Base-by-base conservation (phyloP, 768 basidiomycete genomes). In the Lactarius deliciosus region DNA sequence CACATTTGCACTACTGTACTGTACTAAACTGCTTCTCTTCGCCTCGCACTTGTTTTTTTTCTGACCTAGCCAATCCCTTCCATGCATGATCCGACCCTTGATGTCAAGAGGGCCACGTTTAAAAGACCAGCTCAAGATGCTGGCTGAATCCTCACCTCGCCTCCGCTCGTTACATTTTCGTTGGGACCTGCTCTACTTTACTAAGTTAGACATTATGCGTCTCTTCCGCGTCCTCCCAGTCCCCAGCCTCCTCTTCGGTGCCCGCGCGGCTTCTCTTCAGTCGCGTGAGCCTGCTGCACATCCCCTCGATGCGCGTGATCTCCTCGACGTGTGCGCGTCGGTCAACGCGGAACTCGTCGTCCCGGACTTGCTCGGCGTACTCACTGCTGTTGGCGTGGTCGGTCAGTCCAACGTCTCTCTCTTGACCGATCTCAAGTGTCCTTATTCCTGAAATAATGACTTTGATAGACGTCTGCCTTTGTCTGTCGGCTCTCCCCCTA, bases 321-420 rank as follows among this genome's bases (percentile, higher is more conserved):
- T 64, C 25, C 69, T 73, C 81, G 82, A 83, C 67, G 69, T 77
- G 30, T 84, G 82, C 68, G 81, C 76, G n/a, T 72, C 77, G 62
- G 71, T 82, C 45, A 68, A 78, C 53, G 73, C 66, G 1, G 68
- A 71, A 10, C 72, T 82, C 36, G 69, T 74, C 2, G 75, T 78
- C 6, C 74, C 72, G 54, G 54, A 69, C 22, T 34, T 68, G 20
- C 70, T 73, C n/a, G 73, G 74, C 5, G 71, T 69, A 32, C 18
- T 60, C 18, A 74, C 74, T 25, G 61, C 64, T 8, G 57, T 78
- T 30, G 81, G 82, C 9, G 45, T 5, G 1, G 6, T 74, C 15
- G 62, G 72, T 72, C 16, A 74, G 80, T 58, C 69, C 45, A n/a
- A 40, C 16, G 20, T 28, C 25, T 73, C 13, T 13, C 47, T 54